A percentile compares a stretch with the other conserved stretches of the same genome.
These are phyloP conservation scores for Baorangia bicolor DNA, from an alignment of 768 basidiomycete genomes.

Conservation along the genomic window DNA sequence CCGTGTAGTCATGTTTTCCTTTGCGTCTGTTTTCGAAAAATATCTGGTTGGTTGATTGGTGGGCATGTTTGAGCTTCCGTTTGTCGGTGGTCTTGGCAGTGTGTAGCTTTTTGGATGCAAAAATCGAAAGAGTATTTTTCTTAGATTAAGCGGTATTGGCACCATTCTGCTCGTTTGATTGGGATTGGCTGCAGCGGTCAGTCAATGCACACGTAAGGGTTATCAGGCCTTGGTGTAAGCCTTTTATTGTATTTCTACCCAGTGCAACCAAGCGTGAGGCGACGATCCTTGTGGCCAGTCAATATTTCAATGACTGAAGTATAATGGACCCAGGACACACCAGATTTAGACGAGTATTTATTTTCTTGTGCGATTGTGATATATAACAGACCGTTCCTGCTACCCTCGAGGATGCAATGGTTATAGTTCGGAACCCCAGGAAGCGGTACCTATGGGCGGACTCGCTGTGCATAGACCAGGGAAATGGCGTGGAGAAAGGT, in stretches of 20 bases:
- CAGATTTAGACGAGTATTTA: background rate
- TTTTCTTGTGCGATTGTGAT: too few species aligned
- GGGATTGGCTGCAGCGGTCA: background rate
- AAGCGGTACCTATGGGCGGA: too few species aligned
- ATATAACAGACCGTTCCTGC: too few species aligned
- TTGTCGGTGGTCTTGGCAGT: background rate
- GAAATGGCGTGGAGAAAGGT: too few species aligned
- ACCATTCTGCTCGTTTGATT: background rate
- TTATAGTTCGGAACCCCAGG: too few species aligned
- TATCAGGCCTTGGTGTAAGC: too few species aligned
- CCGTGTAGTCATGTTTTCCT: background rate
- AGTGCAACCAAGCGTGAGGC: background rate
- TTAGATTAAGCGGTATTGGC: background rate
- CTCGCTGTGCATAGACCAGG: too few species aligned
- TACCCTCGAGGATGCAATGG: too few species aligned
- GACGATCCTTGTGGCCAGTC: background rate
- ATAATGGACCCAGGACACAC: background rate
- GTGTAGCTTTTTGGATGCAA: constrained; percentile 1
- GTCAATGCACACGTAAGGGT: background rate
- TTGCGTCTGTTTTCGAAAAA: constrained; percentile 3
- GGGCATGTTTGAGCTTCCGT: background rate
- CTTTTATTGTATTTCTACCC: background rate
- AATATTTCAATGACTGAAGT: too few species aligned
- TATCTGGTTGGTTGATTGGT: background rate
- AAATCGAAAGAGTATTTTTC: background rate